phyloP scores from a whole-genome alignment of 371 early-diverging fungal genomes.

The Funneliformis caledonium region DNA sequence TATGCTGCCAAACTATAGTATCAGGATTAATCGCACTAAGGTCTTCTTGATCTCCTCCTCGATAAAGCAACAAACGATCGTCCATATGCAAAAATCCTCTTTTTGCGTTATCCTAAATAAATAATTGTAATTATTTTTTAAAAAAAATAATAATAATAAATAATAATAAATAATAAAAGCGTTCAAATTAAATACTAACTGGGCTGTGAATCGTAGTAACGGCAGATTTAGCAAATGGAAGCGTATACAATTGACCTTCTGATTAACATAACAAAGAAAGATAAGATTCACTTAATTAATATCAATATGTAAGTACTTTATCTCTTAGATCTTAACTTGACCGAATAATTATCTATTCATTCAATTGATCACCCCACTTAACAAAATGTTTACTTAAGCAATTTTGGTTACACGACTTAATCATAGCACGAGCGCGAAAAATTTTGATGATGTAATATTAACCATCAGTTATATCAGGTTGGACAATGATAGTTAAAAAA shows the following conservation, averaged over 20 bases:
- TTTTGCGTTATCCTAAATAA: constrained; percentile 66
- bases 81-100: constrained; percentile 71
- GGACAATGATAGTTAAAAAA: too few relatives aligned
- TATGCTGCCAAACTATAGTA: constrained; percentile 76
- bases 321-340: not conserved
- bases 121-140: constrained; percentile 1
- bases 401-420: too few relatives aligned
- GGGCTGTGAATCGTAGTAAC: constrained; percentile 61
- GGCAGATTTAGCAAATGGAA: constrained; percentile 74
- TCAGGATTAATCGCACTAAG: constrained; percentile 75
- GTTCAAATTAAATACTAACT: constrained; percentile 47
- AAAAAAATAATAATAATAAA: not conserved
- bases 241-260: constrained; percentile 58
- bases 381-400: too few relatives aligned
- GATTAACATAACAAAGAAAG: not conserved
- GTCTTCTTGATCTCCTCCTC: constrained; percentile 70
- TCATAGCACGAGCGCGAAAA: too few relatives aligned
- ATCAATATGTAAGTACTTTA: not conserved
- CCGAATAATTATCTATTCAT: too few relatives aligned
- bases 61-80: constrained; percentile 75
- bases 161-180: not conserved
- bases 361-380: too few relatives aligned
- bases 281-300: not conserved
- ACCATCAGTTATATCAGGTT: too few relatives aligned
- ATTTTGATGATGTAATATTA: too few relatives aligned